Conservation (phyloP, 805 yeast species). For the Wickerhamomyces subpelliculosus region DNA sequence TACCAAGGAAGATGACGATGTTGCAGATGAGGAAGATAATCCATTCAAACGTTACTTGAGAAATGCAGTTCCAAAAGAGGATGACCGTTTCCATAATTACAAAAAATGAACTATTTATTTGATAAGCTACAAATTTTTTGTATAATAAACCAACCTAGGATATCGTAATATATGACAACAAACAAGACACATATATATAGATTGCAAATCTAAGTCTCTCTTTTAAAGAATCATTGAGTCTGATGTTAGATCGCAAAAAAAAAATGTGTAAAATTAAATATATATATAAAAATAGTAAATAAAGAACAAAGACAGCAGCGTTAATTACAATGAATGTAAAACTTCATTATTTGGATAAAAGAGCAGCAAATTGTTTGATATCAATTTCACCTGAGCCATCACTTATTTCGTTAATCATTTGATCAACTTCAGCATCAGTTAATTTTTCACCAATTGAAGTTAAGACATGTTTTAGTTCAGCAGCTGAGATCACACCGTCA, state of each 20-base stretch:
- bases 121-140: no score
- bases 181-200: no score
- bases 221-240: no score
- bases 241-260: no score
- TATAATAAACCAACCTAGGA: no score
- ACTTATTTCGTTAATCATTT: constrained; percentile 93
- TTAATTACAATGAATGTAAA: no score
- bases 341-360: constrained; percentile 33
- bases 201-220: no score
- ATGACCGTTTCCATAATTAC: constrained; percentile 28
- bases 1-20: constrained; percentile 4
- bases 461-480: constrained; percentile 93
- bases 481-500: constrained; percentile 93
- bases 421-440: constrained; percentile 94
- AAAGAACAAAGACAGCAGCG: no score
- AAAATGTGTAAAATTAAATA: no score
- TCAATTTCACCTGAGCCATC: constrained; percentile 97
- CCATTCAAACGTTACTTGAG: constrained; percentile 31
- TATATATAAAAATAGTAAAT: no score
- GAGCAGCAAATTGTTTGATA: constrained; percentile 91
- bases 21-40: constrained; percentile 20
- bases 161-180: no score
- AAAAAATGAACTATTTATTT: constrained; percentile 11
- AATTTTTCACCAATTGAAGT: constrained; percentile 97
- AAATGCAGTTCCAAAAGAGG: constrained; percentile 30